These are phyloP conservation scores for Nigrospora sphaerica DNA, from an alignment of 2,329 filamentous ascomycete species.

Conservation along the genomic window DNA sequence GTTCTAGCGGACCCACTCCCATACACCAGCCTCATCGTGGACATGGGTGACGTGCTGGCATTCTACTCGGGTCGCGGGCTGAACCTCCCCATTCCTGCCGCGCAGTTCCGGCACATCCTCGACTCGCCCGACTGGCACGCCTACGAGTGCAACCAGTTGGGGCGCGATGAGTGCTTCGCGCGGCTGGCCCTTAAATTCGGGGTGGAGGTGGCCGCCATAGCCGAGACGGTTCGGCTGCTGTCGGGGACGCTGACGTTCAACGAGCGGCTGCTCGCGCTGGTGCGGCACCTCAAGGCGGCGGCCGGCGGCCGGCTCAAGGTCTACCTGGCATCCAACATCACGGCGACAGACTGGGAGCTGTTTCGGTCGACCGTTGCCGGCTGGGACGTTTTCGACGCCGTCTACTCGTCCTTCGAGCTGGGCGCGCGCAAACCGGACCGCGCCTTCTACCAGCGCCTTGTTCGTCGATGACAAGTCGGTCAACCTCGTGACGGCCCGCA, in stretches of 20 bases:
- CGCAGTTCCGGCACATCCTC: background rate
- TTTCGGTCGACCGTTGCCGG: background rate
- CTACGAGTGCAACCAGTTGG: background rate
- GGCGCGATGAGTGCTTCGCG: background rate
- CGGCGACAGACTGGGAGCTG: background rate
- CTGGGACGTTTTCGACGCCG: conserved; percentile 5
- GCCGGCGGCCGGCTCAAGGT: background rate
- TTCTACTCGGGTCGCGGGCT: background rate
- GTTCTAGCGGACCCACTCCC: too few relatives aligned
- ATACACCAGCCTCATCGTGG: background rate
- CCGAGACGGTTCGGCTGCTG: background rate
- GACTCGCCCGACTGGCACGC: background rate
- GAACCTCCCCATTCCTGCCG: background rate
- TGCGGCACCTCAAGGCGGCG: background rate
- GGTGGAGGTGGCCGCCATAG: background rate
- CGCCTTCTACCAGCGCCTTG: background rate
- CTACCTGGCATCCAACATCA: conserved; percentile 2
- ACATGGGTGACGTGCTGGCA: background rate
- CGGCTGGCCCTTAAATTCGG: background rate
- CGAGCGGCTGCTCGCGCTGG: background rate
- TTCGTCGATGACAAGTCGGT: background rate
- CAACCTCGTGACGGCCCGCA: background rate
- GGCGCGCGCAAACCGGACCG: background rate
- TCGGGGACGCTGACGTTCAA: conserved; percentile 1
- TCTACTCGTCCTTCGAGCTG: background rate